These are phyloP conservation scores for Hemisphaericaspora xylanilytica DNA, from an alignment of 1,139 yeast genomes.

Conservation along the genomic window DNA sequence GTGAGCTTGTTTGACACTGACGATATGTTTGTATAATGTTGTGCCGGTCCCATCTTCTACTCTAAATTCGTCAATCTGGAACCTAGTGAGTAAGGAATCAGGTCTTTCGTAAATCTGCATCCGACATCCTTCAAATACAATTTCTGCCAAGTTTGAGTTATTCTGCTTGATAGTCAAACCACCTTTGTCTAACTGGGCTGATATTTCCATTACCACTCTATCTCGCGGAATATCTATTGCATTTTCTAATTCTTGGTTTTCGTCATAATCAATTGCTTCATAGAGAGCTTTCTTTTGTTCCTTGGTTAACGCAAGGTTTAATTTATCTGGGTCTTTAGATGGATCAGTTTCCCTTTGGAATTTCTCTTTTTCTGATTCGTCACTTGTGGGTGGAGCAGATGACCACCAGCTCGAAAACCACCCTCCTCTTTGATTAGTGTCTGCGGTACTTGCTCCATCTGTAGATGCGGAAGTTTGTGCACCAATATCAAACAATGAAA, in stretches of 20 bases:
- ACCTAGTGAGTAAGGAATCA: constrained; percentile 69
- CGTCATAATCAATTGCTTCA: constrained; percentile 92
- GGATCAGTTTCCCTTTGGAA: constrained; percentile 5
- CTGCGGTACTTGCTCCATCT: constrained; percentile 8
- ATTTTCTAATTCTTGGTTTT: constrained; percentile 50
- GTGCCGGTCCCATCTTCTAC: constrained; percentile 83
- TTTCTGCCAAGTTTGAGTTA: constrained; percentile 61
- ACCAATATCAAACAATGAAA: constrained; percentile 11
- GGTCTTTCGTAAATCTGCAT: constrained; percentile 74
- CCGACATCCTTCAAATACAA: constrained; percentile 79
- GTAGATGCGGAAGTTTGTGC: constrained; percentile 11
- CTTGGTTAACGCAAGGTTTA: constrained; percentile 48
- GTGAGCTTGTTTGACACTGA: constrained; percentile 72
- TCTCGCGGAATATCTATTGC: constrained; percentile 72
- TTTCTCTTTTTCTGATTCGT: constrained; percentile 3
- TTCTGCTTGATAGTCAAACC: constrained; percentile 61
- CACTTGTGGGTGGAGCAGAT: constrained; percentile 16
- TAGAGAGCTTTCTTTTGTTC: constrained; percentile 81
- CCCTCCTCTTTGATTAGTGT: constrained; percentile 26
- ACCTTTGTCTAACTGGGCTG: constrained; percentile 71
- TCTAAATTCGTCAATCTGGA: constrained; percentile 75
- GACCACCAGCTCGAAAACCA: constrained; percentile 68
- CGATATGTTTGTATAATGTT: constrained; percentile 77
- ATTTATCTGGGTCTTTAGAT: constrained; percentile 16
- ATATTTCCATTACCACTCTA: constrained; percentile 62